A percentile compares a stretch with the other conserved stretches of the same genome.
Conservation (phyloP, 331 rosid species). For the Stylosanthes scabra region DNA sequence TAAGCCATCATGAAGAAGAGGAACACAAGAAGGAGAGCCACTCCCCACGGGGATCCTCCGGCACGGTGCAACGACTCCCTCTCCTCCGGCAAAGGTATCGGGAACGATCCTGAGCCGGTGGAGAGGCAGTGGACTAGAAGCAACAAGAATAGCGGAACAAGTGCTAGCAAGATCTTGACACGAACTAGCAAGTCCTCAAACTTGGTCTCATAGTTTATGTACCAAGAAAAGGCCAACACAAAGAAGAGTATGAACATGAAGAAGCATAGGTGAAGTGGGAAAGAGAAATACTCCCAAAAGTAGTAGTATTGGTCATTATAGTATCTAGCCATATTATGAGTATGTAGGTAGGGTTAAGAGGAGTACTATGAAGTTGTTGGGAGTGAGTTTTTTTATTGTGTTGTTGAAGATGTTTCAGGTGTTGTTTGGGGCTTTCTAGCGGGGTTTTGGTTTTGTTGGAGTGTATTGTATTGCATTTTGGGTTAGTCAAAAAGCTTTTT, state of each 20-base stretch:
- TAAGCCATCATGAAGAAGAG: slow-evolving; percentile 66
- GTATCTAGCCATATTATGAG: slow-evolving; percentile 51
- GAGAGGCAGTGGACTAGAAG: slow-evolving; percentile 64
- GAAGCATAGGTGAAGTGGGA: slow-evolving; percentile 66
- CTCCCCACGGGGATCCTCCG: slow-evolving; percentile 87
- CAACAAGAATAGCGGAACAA: slow-evolving; percentile 60
- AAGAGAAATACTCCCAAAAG: slow-evolving; percentile 55
- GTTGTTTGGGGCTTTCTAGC: slow-evolving; percentile 13
- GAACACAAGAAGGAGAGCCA: slow-evolving; percentile 64
- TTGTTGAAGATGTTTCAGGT: neutral
- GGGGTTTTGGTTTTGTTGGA: slow-evolving; percentile 26
- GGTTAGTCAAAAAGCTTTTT: neutral
- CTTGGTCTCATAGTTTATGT: slow-evolving; percentile 67
- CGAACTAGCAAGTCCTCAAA: slow-evolving; percentile 53
- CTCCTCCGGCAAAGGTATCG: slow-evolving; percentile 58
- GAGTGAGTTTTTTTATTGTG: neutral
- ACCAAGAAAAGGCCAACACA: slow-evolving; percentile 69
- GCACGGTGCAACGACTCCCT: slow-evolving; percentile 71
- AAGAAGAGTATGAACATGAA: slow-evolving; percentile 57
- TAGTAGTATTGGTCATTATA: slow-evolving; percentile 44
- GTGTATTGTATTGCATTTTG: no score
- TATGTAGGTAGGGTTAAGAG: no score
- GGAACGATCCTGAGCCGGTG: slow-evolving; percentile 30
- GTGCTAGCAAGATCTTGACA: slow-evolving; percentile 54
- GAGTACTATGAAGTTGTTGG: neutral